Evolutionary conservation across 2,329 filamentous ascomycete genomes (phyloP).

Genomic region (Rhinocladiella mackenziei): DNA sequence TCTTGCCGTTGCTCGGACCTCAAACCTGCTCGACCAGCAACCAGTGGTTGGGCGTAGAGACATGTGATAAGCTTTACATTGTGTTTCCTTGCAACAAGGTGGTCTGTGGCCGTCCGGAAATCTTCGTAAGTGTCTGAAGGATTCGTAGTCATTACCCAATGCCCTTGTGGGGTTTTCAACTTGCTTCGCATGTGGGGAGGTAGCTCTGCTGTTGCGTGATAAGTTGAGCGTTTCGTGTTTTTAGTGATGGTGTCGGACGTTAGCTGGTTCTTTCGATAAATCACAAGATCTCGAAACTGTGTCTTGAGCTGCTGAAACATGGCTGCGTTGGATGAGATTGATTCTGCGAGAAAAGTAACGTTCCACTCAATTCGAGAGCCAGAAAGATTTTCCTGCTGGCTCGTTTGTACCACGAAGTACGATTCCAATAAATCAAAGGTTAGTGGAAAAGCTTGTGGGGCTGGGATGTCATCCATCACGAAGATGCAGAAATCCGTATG

Average conservation of each 20-base stretch:
- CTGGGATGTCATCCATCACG: conserved; percentile 1
- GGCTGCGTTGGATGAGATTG: neutral
- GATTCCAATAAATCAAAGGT: neutral
- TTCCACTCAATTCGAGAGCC: conserved; percentile 5
- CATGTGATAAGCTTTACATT: too few relatives aligned
- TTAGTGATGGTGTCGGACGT: neutral
- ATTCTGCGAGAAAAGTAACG: conserved; percentile 1
- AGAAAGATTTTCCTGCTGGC: neutral
- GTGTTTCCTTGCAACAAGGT: too few relatives aligned
- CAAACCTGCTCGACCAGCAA: too few relatives aligned
- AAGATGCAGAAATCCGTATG: neutral
- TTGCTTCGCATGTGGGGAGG: conserved; percentile 1
- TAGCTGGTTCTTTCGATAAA: neutral
- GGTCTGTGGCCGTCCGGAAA: too few relatives aligned
- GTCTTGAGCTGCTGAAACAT: conserved; percentile 3
- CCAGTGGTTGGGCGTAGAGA: too few relatives aligned
- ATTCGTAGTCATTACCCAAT: too few relatives aligned
- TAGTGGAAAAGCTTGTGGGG: neutral
- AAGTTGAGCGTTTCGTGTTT: neutral
- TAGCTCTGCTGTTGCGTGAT: conserved; percentile 3
- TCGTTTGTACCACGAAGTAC: conserved; percentile 1
- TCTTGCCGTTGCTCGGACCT: too few relatives aligned
- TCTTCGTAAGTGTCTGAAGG: too few relatives aligned
- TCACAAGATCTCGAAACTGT: neutral
- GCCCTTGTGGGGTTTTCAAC: neutral